A percentile compares a stretch with the other conserved stretches of the same genome.
Conservation (phyloP, 495 filamentous ascomycete species). For the Annulohypoxylon maeteangense region DNA sequence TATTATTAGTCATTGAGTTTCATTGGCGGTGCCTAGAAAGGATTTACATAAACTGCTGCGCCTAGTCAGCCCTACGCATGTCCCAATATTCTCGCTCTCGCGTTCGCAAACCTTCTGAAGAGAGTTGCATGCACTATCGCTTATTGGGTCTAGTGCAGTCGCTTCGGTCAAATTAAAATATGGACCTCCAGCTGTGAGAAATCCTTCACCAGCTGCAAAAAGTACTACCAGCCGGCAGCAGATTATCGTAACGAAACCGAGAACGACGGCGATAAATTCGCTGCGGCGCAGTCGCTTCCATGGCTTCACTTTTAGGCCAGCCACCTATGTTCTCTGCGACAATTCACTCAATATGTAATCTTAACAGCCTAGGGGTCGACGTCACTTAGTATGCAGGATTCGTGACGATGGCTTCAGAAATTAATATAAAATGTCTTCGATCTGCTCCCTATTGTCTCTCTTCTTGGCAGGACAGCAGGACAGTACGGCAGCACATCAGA, state of each 20-base stretch:
- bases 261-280: background rate
- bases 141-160: background rate
- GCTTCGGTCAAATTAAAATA: background rate
- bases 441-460: background rate
- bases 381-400: background rate
- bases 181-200: background rate
- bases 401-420: background rate
- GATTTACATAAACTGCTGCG: background rate
- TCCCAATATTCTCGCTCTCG: background rate
- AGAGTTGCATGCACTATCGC: background rate
- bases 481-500: background rate
- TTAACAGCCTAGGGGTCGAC: background rate
- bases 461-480: background rate
- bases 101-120: background rate
- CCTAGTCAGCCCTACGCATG: background rate
- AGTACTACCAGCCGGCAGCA: background rate
- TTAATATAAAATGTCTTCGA: constrained; percentile 29
- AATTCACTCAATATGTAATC: background rate
- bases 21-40: background rate
- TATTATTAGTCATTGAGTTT: too few species aligned
- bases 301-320: background rate
- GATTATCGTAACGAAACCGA: background rate
- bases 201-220: background rate
- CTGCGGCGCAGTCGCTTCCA: constrained; percentile 8
- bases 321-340: background rate